Evolutionary conservation across 192 early-diverging fungal species (phyloP).

Genomic region (Coemansia sp.): DNA sequence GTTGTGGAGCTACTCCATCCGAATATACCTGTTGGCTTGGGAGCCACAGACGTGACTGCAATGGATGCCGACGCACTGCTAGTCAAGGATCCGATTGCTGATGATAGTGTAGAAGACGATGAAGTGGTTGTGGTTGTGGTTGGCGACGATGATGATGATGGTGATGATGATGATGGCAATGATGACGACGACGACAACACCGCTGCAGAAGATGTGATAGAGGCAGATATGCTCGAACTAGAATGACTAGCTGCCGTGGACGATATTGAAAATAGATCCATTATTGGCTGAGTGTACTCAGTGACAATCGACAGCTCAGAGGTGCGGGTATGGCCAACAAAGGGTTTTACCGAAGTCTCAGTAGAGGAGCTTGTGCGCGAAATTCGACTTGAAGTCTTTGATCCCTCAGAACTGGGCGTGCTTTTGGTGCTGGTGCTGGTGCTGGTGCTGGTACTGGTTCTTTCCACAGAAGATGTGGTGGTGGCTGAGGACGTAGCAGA

Average conservation of each 20-base stretch:
- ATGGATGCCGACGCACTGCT: not conserved
- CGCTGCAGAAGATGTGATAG: not conserved
- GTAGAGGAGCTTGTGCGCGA: not conserved
- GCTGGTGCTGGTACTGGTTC: too few species aligned
- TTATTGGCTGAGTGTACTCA: constrained; percentile 5
- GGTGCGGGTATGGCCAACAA: constrained; percentile 22
- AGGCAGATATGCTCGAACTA: not conserved
- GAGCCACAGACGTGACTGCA: not conserved
- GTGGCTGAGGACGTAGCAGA: too few species aligned
- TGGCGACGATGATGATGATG: constrained; percentile 2
- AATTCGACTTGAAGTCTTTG: not conserved
- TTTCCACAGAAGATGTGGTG: too few species aligned
- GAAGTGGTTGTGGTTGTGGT: not conserved
- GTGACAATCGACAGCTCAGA: constrained; percentile 26
- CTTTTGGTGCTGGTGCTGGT: not conserved
- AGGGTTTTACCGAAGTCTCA: not conserved
- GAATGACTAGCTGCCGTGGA: not conserved
- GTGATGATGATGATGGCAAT: not conserved
- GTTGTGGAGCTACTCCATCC: not conserved
- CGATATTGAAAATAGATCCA: not conserved
- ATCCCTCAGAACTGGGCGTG: not conserved
- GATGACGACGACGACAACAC: not conserved
- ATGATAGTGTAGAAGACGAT: not conserved
- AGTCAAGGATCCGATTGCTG: not conserved
- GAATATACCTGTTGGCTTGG: not conserved